These are phyloP conservation scores for Exsudoporus frostii DNA, from an alignment of 768 basidiomycete species.

Conservation along the genomic window DNA sequence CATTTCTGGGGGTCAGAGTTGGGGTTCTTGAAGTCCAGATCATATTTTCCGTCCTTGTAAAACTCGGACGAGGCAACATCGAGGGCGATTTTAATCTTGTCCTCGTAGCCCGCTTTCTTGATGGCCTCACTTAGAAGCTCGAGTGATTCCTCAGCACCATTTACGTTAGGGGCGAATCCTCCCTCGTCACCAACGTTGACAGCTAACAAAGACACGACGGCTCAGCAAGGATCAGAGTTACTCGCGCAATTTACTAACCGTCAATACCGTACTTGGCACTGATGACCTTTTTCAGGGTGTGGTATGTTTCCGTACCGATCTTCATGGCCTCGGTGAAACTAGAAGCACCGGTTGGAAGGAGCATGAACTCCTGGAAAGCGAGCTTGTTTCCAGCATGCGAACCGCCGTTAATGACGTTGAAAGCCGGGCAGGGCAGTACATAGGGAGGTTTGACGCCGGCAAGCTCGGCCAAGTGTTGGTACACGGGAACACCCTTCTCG, in stretches of 20 bases:
- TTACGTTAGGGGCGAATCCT: slow-evolving; percentile 98
- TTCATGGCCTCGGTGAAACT: slow-evolving; percentile 97
- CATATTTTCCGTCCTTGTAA: slow-evolving; percentile 99
- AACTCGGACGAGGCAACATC: slow-evolving; percentile 99
- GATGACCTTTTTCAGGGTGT: slow-evolving; percentile 98
- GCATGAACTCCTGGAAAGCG: slow-evolving; percentile 99
- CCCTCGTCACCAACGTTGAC: slow-evolving; percentile 99
- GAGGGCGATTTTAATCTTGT: slow-evolving; percentile 97
- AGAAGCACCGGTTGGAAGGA: slow-evolving; percentile 89
- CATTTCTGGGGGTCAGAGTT: slow-evolving; percentile 97
- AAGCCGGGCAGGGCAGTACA: slow-evolving; percentile 86
- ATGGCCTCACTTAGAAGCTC: slow-evolving; percentile 95
- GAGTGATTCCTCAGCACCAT: slow-evolving; percentile 94
- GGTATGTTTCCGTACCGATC: slow-evolving; percentile 97
- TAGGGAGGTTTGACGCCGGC: slow-evolving; percentile 94
- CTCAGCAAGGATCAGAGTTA: neutral
- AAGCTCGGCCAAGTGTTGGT: slow-evolving; percentile 94
- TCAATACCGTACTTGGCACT: slow-evolving; percentile 98
- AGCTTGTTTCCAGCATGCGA: slow-evolving; percentile 99
- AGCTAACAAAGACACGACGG: slow-evolving; percentile 46
- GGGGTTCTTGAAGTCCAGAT: slow-evolving; percentile 98
- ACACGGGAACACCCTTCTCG: slow-evolving; percentile 93
- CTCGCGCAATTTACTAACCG: slow-evolving; percentile 47
- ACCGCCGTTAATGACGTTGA: slow-evolving; percentile 99
- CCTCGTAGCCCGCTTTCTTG: slow-evolving; percentile 96